Base-by-base conservation (phyloP, 129 eudicot genomes). In the Centella asiatica region DNA sequence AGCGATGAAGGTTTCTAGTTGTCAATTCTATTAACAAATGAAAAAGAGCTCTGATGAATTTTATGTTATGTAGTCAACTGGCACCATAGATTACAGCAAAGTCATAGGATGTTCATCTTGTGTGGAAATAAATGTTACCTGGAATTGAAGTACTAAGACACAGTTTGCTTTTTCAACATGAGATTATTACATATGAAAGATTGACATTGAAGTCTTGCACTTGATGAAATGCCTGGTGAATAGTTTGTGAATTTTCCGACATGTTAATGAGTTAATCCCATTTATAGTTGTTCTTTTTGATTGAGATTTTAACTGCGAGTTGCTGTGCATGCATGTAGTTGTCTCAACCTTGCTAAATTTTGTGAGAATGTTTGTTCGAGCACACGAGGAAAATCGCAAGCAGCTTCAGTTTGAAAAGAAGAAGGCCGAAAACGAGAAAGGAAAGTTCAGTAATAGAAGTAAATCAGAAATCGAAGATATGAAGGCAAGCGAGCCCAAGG, bases 301-400 rank as follows among this genome's bases (percentile, higher is more conserved):
- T 57, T n/a, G n/a, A n/a, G n/a, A n/a, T n/a, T n/a, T n/a, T n/a
- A n/a, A n/a, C n/a, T n/a, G n/a, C n/a, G n/a, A n/a, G n/a, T n/a
- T 57, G 40, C 25, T 2, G n/a, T 56, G 65, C 26, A 29, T 54
- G 57, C 53, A n/a, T 74, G 77, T 88, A 90, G 98, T 90, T 65
- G 79, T 90, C 46, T 64, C 84, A 7, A 90, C 88, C 8, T 71
- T 90, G 70, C 80, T 67, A 19, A 62, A 71, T 52, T 90, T 90
- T 69, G 87, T 81, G 82, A 86, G 72, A 68, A 81, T 81, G 95
- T 90, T 90, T 64, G 72, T 34, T 46, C 79, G 83, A 37, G 87
- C 97, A 23, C 89, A 83, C 23, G 81, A 74, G 15, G 94, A 90
- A 73, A 90, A 90, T 69, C 69, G 81, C 82, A 84, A 83, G 75